Conservation (phyloP, 306 rosid genomes). For the Cicer pinnatifidum region DNA sequence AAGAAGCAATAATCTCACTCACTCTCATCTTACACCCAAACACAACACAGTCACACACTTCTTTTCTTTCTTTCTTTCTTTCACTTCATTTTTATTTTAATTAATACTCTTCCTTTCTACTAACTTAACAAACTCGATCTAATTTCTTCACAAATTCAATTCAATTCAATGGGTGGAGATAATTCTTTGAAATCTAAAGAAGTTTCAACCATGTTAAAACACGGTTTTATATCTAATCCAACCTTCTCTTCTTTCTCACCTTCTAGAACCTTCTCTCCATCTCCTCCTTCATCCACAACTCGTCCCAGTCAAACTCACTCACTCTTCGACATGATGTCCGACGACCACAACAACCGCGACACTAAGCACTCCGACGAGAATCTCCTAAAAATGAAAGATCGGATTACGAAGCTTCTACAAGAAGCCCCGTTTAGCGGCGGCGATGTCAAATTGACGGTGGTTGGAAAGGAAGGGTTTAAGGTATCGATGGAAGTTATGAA, state of each 20-base stretch:
- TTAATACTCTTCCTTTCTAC: too few species aligned
- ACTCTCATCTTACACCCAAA: too few species aligned
- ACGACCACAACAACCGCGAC: conserved; percentile 52
- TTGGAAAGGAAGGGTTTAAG: conserved; percentile 66
- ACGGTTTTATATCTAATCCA: conserved; percentile 73
- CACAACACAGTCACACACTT: too few species aligned
- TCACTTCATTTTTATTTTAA: too few species aligned
- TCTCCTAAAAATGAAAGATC: conserved; percentile 58
- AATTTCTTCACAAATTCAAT: background rate
- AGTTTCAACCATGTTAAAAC: conserved; percentile 79
- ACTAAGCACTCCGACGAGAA: conserved; percentile 53
- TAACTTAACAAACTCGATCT: too few species aligned
- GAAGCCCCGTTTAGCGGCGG: conserved; percentile 60
- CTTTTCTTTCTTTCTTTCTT: too few species aligned
- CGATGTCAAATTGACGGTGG: conserved; percentile 75
- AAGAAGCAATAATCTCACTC: too few species aligned
- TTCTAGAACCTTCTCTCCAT: conserved; percentile 54
- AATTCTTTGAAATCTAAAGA: conserved; percentile 67
- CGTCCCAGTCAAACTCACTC: conserved; percentile 54
- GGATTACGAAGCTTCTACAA: conserved; percentile 57
- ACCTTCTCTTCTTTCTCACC: conserved; percentile 67
- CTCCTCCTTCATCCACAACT: conserved; percentile 51
- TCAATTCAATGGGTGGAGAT: conserved; percentile 60
- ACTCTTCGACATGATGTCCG: conserved; percentile 83
- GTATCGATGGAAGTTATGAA: conserved; percentile 78